These are phyloP conservation scores for Rhizoclosmatium globosum DNA, from an alignment of 192 early-diverging fungal species.

Conservation along the genomic window DNA sequence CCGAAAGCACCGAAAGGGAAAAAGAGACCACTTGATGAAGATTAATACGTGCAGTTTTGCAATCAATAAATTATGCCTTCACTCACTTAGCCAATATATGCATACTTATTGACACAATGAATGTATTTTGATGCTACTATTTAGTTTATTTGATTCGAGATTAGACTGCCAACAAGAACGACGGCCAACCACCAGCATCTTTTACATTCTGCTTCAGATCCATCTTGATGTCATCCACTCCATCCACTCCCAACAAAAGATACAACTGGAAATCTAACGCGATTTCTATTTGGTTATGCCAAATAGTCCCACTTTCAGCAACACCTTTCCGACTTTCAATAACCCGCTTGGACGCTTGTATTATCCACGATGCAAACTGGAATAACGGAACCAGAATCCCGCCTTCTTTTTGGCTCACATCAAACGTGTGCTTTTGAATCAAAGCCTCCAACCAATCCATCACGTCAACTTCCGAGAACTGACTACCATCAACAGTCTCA, in stretches of 20 bases:
- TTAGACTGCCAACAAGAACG: background rate
- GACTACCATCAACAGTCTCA: background rate
- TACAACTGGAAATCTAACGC: constrained; percentile 31
- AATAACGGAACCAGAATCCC: background rate
- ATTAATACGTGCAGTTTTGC: no score
- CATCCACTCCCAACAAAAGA: constrained; percentile 16
- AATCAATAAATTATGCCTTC: no score
- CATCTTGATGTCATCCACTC: background rate
- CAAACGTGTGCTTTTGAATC: background rate
- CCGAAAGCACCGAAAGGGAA: background rate
- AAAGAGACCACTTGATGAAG: no score
- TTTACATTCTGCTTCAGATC: background rate
- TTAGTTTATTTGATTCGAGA: no score
- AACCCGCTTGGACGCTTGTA: constrained; percentile 2
- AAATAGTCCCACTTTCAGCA: background rate
- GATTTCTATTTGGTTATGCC: constrained; percentile 22
- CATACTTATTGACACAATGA: no score
- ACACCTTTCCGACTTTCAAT: background rate
- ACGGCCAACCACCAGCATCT: constrained; percentile 9
- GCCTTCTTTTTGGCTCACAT: background rate
- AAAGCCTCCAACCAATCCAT: constrained; percentile 2
- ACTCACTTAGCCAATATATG: no score
- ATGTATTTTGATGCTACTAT: no score
- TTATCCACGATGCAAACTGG: constrained; percentile 16
- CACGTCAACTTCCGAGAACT: constrained; percentile 24